phyloP scores from a whole-genome alignment of 2,329 filamentous ascomycete genomes.

The Neophaeococcomyces mojaviensis region DNA sequence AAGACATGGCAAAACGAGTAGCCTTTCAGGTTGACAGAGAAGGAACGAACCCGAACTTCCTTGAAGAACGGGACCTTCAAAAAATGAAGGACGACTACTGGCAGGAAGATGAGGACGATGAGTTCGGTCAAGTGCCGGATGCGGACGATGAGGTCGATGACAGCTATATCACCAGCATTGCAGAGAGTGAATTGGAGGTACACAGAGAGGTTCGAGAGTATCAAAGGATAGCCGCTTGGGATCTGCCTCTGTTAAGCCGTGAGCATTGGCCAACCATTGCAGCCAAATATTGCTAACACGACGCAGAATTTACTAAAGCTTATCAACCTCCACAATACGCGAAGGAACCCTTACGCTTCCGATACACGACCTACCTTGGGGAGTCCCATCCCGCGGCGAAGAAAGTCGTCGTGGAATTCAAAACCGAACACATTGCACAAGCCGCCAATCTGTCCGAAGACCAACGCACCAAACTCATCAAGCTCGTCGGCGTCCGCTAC shows the following conservation, averaged over 20 bases:
- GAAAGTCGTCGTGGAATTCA: conserved; percentile 93
- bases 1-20: neutral
- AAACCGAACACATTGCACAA: conserved; percentile 57
- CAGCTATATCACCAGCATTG: conserved; percentile 76
- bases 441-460: conserved; percentile 50
- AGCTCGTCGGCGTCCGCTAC: conserved; percentile 77
- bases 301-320: conserved; percentile 69
- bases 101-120: conserved; percentile 39
- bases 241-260: conserved; percentile 88
- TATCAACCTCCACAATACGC: conserved; percentile 63
- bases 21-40: conserved; percentile 1
- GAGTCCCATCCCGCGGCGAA: conserved; percentile 83
- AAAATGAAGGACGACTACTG: conserved; percentile 32
- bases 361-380: conserved; percentile 94
- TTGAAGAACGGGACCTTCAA: conserved; percentile 6
- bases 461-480: conserved; percentile 75
- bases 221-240: conserved; percentile 80
- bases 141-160: conserved; percentile 54
- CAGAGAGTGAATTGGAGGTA: conserved; percentile 79
- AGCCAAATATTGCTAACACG: conserved; percentile 11
- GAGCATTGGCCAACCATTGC: conserved; percentile 34
- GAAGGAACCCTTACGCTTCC: conserved; percentile 72
- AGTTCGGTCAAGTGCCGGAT: conserved; percentile 41
- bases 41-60: conserved; percentile 8
- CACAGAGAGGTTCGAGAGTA: conserved; percentile 85